phyloP scores from a whole-genome alignment of 495 filamentous ascomycete species.

The Talaromyces nanjingensis region DNA sequence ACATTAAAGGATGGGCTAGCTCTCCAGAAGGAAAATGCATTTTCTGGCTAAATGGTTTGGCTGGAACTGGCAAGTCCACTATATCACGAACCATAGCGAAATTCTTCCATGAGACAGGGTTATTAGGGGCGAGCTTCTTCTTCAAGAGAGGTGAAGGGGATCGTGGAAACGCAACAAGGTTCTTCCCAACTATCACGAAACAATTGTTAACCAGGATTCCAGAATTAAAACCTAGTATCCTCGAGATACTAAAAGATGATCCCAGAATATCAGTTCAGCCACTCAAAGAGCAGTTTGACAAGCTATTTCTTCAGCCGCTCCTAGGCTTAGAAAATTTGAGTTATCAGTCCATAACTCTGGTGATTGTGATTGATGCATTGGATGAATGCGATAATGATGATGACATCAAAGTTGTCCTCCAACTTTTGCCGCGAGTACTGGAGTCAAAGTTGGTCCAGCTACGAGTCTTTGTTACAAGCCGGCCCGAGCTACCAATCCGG shows the following conservation, averaged over 20 bases:
- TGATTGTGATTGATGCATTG: constrained; percentile 36
- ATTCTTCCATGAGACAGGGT: neutral
- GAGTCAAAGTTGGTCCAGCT: too few relatives aligned
- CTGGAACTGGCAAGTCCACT: constrained; percentile 25
- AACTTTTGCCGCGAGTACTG: constrained; percentile 13
- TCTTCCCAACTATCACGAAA: constrained; percentile 34
- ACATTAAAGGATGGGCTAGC: constrained; percentile 19
- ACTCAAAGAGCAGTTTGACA: constrained; percentile 31
- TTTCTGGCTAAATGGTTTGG: constrained; percentile 26
- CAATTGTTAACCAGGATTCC: constrained; percentile 25
- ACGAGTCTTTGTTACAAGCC: constrained; percentile 18
- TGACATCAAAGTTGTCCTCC: constrained; percentile 24
- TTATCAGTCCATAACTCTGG: neutral
- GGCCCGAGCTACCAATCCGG: constrained; percentile 38
- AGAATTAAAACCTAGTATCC: constrained; percentile 18
- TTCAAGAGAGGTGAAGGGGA: constrained; percentile 37
- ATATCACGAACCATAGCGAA: constrained; percentile 16
- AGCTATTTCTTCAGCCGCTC: constrained; percentile 33
- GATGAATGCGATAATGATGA: constrained; percentile 35
- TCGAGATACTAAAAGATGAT: constrained; percentile 23
- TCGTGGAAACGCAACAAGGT: constrained; percentile 21
- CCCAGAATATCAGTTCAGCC: constrained; percentile 20
- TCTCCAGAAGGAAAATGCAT: constrained; percentile 12
- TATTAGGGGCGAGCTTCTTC: constrained; percentile 30
- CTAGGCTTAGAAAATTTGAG: neutral